Percentiles rank a stretch among this genome's conserved stretches.
phyloP scores from a whole-genome alignment of 352 stramenopile species.

The Pythium sukuiense region DNA sequence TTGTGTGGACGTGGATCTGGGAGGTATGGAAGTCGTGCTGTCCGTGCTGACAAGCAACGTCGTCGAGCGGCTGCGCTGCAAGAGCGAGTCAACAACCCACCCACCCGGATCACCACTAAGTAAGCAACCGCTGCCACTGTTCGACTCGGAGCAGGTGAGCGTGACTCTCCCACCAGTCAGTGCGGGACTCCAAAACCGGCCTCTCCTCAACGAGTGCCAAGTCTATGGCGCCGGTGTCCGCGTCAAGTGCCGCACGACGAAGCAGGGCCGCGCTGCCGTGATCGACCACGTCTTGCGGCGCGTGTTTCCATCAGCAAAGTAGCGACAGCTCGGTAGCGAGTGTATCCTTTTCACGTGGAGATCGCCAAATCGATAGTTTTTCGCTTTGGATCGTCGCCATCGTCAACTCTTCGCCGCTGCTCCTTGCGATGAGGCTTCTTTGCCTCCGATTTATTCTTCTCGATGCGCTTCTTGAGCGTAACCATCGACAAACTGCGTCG shows the following conservation, averaged over 20 bases:
- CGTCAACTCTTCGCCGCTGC: constrained; percentile 7
- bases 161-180: constrained; percentile 32
- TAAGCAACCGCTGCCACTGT: constrained; percentile 17
- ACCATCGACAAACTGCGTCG: constrained; percentile 62
- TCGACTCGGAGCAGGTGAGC: constrained; percentile 47
- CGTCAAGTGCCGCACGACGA: constrained; percentile 56
- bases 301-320: constrained; percentile 7
- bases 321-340: background rate
- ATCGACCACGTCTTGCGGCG: constrained; percentile 48
- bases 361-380: constrained; percentile 54
- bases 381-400: constrained; percentile 8
- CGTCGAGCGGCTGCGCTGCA: constrained; percentile 32
- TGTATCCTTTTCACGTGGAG: constrained; percentile 40
- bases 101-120: background rate
- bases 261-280: constrained; percentile 53
- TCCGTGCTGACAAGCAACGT: constrained; percentile 50
- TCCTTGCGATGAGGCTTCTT: constrained; percentile 21
- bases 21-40: constrained; percentile 44
- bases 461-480: constrained; percentile 51
- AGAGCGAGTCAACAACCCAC: background rate
- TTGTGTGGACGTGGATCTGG: constrained; percentile 50
- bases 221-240: constrained; percentile 44
- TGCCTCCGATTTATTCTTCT: constrained; percentile 36
- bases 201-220: constrained; percentile 53
- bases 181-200: constrained; percentile 44